These are phyloP conservation scores for Helicocarpus griseus DNA, from an alignment of 2,329 filamentous ascomycete genomes.

Conservation along the genomic window DNA sequence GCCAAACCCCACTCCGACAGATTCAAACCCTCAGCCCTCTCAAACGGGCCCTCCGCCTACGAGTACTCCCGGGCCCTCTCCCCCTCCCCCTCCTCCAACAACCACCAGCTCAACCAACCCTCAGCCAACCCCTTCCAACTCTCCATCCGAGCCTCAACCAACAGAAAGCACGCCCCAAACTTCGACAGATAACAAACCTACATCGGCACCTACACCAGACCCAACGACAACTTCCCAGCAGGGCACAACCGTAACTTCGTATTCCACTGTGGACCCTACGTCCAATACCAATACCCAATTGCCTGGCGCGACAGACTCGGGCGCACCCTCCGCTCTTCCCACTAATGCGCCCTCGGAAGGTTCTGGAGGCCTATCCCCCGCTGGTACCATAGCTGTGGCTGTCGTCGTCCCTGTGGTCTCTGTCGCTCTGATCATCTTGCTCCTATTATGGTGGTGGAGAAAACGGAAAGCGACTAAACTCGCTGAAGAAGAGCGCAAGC, in stretches of 20 bases:
- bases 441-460: constrained; percentile 75
- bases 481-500: constrained; percentile 77
- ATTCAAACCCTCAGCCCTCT: too few relatives aligned
- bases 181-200: too few relatives aligned
- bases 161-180: too few relatives aligned
- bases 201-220: too few relatives aligned
- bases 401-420: constrained; percentile 89
- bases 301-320: constrained; percentile 15
- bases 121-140: too few relatives aligned
- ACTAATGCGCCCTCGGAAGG: constrained; percentile 18
- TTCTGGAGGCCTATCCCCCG: constrained; percentile 30
- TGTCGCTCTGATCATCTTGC: constrained; percentile 69
- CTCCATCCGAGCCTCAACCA: constrained; percentile 3
- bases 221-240: not conserved
- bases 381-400: constrained; percentile 76
- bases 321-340: constrained; percentile 18
- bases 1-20: too few relatives aligned
- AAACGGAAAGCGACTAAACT: constrained; percentile 77
- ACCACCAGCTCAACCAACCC: too few relatives aligned
- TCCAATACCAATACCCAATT: constrained; percentile 13
- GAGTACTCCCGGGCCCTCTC: too few relatives aligned
- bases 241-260: constrained; percentile 18
- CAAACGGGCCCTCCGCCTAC: too few relatives aligned
- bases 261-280: constrained; percentile 15
- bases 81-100: too few relatives aligned